Evolutionary conservation across 176 grass and related monocot genomes (phyloP).

Genomic region (Alopecurus myosuroides): DNA sequence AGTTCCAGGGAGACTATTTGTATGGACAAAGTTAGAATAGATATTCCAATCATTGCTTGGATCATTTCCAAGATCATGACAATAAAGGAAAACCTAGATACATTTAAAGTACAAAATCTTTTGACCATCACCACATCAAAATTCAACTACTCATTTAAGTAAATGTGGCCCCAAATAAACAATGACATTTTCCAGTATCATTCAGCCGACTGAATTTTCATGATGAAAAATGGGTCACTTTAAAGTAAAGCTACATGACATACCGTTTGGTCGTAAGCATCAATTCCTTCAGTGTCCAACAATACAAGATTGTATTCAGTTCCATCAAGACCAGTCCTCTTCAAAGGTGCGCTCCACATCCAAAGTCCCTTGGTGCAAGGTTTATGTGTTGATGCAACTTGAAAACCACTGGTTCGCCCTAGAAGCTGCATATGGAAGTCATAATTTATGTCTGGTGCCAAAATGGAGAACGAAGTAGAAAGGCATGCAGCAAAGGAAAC

Average conservation of each 20-base stretch:
- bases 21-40: background rate
- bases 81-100: background rate
- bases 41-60: too few relatives aligned
- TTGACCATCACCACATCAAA: background rate
- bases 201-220: background rate
- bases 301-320: conserved; percentile 89
- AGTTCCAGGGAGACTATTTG: background rate
- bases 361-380: conserved; percentile 99
- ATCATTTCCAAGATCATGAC: background rate
- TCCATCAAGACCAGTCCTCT: conserved; percentile 84
- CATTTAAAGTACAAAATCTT: background rate
- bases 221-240: background rate
- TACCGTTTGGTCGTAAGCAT: conserved; percentile 98
- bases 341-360: conserved; percentile 96
- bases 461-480: background rate
- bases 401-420: conserved; percentile 85
- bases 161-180: background rate
- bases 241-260: conserved; percentile 6
- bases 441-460: background rate
- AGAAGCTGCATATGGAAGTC: conserved; percentile 47
- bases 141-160: background rate
- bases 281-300: conserved; percentile 95
- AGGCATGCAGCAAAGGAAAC: background rate
- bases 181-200: background rate
- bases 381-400: conserved; percentile 92